Base-by-base conservation (phyloP, 2,329 filamentous ascomycete species). In the Beauveria brongniartii region DNA sequence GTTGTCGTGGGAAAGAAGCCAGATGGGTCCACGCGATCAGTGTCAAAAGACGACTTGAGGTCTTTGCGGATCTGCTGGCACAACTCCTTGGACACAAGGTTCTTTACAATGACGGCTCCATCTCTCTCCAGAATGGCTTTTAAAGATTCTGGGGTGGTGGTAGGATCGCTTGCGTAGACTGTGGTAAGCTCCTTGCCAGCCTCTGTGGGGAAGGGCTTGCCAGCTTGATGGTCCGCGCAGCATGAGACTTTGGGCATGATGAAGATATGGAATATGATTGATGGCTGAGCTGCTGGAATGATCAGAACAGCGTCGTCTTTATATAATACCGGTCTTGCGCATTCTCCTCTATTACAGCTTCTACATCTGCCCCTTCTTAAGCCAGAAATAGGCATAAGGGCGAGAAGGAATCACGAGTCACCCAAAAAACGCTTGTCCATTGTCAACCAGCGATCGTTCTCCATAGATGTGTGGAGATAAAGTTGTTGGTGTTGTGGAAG, bases 1-100 rank as follows among this genome's bases (percentile, higher is more conserved):
- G 73, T 76, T 0, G 73, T 76, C 2, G 63, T 60, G 2, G 74
- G 74, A 47, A 77, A 77, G 67, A 77, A 76, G 7, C 74, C 74
- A 22, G 69, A 72, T 34, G 68, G 65, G 63, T 77, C 74, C 18
- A 67, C 67, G 1, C 63, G 64, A 63, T 76, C 74, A 3, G 66
- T 66, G 59, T 75, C 73, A 40, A 75, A 76, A 44, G 70, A 63
- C 0, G 74, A 69, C 37, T 72, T 72, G 8, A 77, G 69, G 20
- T 77, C 75, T 5, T 60, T 34, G n/a, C 69, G 70, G 50, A 77
- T 74, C 52, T 73, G 69, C 3, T 67, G 65, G 8, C 70, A 71
- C 3, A 76, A 67, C 1, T 70, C 67, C 4, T 55, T 53, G 1
- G 69, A 62, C 41, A 74, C 69, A 12, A 77, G 67, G 20, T 72